Evolutionary conservation across 83 land plant genomes (phyloP).

Genomic region (Picea mariana): DNA sequence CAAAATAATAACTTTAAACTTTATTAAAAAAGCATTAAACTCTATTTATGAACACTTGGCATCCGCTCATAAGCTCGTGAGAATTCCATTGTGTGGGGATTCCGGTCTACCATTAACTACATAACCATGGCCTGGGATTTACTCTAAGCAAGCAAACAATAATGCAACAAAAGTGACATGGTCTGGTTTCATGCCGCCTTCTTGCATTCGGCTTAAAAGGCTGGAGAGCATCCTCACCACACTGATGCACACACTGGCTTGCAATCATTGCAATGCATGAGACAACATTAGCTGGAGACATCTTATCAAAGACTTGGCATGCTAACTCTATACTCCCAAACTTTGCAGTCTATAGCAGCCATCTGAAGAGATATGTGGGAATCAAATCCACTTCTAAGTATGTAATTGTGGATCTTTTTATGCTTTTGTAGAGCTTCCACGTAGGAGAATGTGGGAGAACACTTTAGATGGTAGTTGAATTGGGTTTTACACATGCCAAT

Average conservation of each 20-base stretch:
- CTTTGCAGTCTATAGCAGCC: not conserved
- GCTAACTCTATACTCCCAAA: too few relatives aligned
- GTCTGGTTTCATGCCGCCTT: not conserved
- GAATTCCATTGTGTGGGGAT: too few relatives aligned
- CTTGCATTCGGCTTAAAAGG: conserved; percentile 15
- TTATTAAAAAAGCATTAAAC: too few relatives aligned
- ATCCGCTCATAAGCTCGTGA: too few relatives aligned
- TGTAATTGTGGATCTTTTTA: not conserved
- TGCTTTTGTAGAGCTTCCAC: not conserved
- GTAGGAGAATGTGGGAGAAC: not conserved
- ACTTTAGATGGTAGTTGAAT: not conserved
- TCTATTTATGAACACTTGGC: too few relatives aligned
- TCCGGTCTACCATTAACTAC: too few relatives aligned
- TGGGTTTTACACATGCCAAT: not conserved
- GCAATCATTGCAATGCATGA: conserved; percentile 26
- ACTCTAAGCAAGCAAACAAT: not conserved
- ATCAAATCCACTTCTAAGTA: not conserved
- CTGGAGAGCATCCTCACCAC: not conserved
- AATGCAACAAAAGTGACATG: not conserved
- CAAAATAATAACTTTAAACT: too few relatives aligned
- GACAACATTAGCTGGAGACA: conserved; percentile 13
- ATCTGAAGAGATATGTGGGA: not conserved
- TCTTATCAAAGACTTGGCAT: too few relatives aligned
- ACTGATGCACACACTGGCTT: not conserved
- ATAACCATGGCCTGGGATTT: too few relatives aligned